Evolutionary conservation across 495 filamentous ascomycete genomes (phyloP).

Genomic region (Daldinia caldariorum): DNA sequence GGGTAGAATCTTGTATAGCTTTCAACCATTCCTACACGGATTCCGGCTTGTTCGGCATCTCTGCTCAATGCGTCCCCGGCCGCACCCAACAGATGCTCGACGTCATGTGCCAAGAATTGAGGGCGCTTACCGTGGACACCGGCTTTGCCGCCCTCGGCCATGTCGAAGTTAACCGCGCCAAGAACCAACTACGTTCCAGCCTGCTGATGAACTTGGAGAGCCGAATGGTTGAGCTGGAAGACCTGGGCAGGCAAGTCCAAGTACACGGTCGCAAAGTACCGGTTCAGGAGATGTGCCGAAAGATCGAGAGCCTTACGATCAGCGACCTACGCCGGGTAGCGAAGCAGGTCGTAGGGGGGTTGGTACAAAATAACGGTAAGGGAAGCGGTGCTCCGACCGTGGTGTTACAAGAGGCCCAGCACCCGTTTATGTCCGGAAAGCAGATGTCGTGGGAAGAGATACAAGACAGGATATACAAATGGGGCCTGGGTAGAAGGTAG

Average conservation of each 20-base stretch:
- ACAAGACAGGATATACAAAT: constrained; percentile 81
- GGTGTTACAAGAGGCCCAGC: constrained; percentile 83
- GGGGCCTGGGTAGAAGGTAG: constrained; percentile 75
- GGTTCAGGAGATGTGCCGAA: constrained; percentile 89
- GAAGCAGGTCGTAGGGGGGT: constrained; percentile 76
- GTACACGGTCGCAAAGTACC: constrained; percentile 92
- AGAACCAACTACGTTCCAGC: constrained; percentile 93
- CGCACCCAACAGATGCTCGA: constrained; percentile 84
- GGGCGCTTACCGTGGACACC: constrained; percentile 75
- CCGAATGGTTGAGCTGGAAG: constrained; percentile 98
- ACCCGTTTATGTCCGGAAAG: constrained; percentile 61
- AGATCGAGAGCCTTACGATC: constrained; percentile 84
- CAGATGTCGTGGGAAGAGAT: constrained; percentile 86
- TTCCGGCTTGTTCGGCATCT: constrained; percentile 92
- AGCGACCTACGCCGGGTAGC: constrained; percentile 89
- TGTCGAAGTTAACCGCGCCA: constrained; percentile 90
- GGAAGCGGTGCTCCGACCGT: constrained; percentile 95
- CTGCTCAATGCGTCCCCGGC: constrained; percentile 80
- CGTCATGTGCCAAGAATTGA: constrained; percentile 90
- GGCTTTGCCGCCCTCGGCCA: constrained; percentile 74
- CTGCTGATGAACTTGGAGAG: constrained; percentile 98
- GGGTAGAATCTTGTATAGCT: constrained; percentile 93
- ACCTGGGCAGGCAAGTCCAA: constrained; percentile 94
- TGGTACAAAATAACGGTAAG: constrained; percentile 75
- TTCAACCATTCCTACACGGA: constrained; percentile 99